A percentile compares a stretch with the other conserved stretches of the same genome.
These are phyloP conservation scores for Chalciporus pseudorubinellus DNA, from an alignment of 768 basidiomycete genomes.

Conservation along the genomic window DNA sequence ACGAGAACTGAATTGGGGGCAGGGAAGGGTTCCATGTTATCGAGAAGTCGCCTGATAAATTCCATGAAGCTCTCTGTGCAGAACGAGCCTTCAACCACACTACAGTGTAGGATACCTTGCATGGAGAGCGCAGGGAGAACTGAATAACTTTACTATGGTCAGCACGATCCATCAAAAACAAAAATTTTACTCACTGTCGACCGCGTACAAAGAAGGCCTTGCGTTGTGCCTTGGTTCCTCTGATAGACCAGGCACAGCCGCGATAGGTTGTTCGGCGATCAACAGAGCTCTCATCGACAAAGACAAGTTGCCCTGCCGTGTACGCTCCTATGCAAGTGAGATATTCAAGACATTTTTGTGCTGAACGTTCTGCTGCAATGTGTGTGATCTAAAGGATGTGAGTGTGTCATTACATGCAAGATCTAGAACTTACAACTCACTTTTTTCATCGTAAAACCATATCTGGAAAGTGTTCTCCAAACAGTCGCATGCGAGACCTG, in stretches of 20 bases:
- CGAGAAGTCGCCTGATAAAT: conserved; percentile 35
- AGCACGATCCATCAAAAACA: too few relatives aligned
- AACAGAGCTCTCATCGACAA: too few relatives aligned
- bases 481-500: not conserved
- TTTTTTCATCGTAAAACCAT: conserved; percentile 1
- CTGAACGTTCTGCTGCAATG: not conserved
- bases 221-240: conserved; percentile 1
- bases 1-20: conserved; percentile 35
- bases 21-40: conserved; percentile 39
- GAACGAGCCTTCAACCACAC: conserved; percentile 31
- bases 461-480: not conserved
- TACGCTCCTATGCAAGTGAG: not conserved
- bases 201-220: too few relatives aligned
- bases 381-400: not conserved
- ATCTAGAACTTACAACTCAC: too few relatives aligned
- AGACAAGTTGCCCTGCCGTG: not conserved
- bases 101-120: too few relatives aligned
- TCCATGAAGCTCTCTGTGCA: conserved; percentile 24
- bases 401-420: not conserved
- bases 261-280: not conserved
- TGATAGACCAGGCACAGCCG: conserved; percentile 2
- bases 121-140: too few relatives aligned
- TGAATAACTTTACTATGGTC: too few relatives aligned
- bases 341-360: not conserved
- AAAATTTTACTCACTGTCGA: too few relatives aligned